Evolutionary conservation across 257 asterid genomes (phyloP).

Genomic region (Galeopsis tetrahit): DNA sequence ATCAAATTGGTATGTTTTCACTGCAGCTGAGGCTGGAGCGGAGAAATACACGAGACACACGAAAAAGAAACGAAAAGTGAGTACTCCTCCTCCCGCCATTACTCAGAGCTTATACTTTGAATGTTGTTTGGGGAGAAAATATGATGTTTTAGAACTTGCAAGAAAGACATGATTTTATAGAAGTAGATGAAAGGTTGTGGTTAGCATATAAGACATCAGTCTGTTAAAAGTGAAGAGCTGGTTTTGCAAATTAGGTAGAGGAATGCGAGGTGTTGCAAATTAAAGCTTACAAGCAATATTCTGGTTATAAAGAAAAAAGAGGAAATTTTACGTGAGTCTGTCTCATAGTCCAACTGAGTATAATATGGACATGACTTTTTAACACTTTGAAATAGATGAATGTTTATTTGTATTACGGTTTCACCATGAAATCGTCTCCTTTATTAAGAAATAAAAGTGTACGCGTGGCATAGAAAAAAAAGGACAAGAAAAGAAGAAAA

Average conservation of each 20-base stretch:
- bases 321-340: no score
- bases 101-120: neutral
- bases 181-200: conserved; percentile 26
- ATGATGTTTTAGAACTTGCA: neutral
- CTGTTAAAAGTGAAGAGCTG: conserved; percentile 36
- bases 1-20: conserved; percentile 48
- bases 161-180: conserved; percentile 33
- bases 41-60: conserved; percentile 29
- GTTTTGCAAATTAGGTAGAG: conserved; percentile 38
- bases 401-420: no score
- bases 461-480: neutral
- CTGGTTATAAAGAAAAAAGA: conserved; percentile 29
- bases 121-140: neutral
- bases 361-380: no score
- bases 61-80: conserved; percentile 17
- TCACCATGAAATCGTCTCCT: no score
- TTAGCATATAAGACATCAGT: conserved; percentile 42
- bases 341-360: no score
- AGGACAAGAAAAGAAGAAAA: neutral
- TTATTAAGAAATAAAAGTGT: neutral
- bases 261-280: conserved; percentile 28
- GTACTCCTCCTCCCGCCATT: conserved; percentile 27
- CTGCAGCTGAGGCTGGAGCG: conserved; percentile 40
- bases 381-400: no score
- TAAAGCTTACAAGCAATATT: conserved; percentile 54